Conservation (phyloP, 495 filamentous ascomycete species). For the Trichocladium antarcticum region DNA sequence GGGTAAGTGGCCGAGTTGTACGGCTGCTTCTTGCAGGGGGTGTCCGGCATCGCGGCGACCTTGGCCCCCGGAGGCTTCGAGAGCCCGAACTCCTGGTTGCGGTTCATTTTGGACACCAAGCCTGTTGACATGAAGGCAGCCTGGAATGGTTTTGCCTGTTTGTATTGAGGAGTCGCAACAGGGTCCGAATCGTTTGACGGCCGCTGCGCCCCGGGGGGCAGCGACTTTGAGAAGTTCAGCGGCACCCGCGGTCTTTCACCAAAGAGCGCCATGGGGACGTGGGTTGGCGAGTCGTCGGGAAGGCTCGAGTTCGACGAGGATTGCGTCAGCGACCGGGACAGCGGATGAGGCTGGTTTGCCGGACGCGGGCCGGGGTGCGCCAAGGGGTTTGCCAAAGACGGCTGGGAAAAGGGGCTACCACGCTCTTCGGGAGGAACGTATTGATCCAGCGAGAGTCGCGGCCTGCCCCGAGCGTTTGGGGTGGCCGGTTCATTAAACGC, state of each 20-base stretch:
- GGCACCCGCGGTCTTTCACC: slow-evolving; percentile 34
- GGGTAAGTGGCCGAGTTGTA: slow-evolving; percentile 54
- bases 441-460: slow-evolving; percentile 67
- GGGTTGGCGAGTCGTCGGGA: slow-evolving; percentile 62
- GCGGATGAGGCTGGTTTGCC: slow-evolving; percentile 59
- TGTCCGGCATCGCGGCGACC: slow-evolving; percentile 61
- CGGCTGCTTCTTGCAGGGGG: slow-evolving; percentile 77
- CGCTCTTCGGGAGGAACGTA: slow-evolving; percentile 49
- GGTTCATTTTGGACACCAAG: slow-evolving; percentile 73
- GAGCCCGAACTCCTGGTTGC: slow-evolving; percentile 48
- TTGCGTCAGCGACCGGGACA: slow-evolving; percentile 72
- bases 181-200: slow-evolving; percentile 40
- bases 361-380: slow-evolving; percentile 41
- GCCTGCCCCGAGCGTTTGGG: slow-evolving; percentile 42
- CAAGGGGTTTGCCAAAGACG: slow-evolving; percentile 45
- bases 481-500: slow-evolving; percentile 39
- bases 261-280: slow-evolving; percentile 45
- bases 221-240: slow-evolving; percentile 66
- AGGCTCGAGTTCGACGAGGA: slow-evolving; percentile 74
- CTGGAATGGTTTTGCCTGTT: slow-evolving; percentile 68
- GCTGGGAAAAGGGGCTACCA: slow-evolving; percentile 53
- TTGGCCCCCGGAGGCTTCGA: slow-evolving; percentile 30
- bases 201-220: slow-evolving; percentile 52
- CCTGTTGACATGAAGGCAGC: slow-evolving; percentile 91
- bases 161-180: slow-evolving; percentile 76